Percentiles rank a stretch among this genome's conserved stretches.
These are phyloP conservation scores for Fusarium palustre DNA, from an alignment of 2,329 filamentous ascomycete genomes.

Conservation along the genomic window DNA sequence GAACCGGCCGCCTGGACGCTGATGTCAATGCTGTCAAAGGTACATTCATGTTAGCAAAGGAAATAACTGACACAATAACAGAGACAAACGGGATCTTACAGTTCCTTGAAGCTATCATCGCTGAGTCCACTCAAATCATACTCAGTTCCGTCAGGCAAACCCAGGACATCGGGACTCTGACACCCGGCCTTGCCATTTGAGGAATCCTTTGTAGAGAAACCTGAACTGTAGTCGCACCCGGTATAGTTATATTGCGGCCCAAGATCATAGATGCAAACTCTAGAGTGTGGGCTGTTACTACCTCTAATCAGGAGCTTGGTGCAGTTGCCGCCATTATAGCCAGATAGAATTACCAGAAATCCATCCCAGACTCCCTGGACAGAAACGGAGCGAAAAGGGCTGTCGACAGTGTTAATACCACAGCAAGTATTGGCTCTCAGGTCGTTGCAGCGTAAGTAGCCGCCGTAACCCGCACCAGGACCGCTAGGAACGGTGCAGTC, in stretches of 20 bases:
- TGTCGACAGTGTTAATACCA: neutral
- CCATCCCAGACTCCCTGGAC: neutral
- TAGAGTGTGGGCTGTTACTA: neutral
- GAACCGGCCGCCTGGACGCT: neutral
- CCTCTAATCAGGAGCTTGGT: neutral
- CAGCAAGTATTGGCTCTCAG: neutral
- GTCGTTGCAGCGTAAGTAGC: neutral
- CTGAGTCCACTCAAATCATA: neutral
- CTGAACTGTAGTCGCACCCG: neutral
- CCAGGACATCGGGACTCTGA: neutral
- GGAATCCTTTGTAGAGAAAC: neutral
- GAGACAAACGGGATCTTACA: neutral
- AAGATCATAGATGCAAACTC: neutral
- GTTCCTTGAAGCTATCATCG: neutral
- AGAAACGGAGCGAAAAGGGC: neutral
- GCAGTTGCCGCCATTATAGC: neutral
- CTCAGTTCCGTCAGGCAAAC: neutral
- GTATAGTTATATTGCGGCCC: neutral
- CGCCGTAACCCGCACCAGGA: neutral
- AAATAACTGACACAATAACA: neutral
- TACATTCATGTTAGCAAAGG: neutral
- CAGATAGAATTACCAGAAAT: fast-evolving
- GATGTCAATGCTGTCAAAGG: neutral
- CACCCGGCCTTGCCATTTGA: neutral
- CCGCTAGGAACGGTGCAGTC: neutral